phyloP scores from a whole-genome alignment of 2,329 filamentous ascomycete genomes.

The Fonsecaea monophora region DNA sequence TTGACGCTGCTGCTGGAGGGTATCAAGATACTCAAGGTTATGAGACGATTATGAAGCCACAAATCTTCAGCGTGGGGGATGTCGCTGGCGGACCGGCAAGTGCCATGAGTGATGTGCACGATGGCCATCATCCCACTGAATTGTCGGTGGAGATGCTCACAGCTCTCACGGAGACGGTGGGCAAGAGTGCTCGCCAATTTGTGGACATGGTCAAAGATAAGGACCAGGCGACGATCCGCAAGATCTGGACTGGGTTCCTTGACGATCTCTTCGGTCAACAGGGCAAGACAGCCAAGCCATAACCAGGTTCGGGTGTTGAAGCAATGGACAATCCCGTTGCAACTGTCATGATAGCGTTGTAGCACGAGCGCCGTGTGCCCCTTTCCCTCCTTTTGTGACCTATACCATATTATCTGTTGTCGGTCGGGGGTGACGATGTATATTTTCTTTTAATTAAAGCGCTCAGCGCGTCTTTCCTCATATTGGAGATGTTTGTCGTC shows the following conservation, averaged over 20 bases:
- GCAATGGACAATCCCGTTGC: background rate
- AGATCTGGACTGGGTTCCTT: slow-evolving; percentile 57
- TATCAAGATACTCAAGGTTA: slow-evolving; percentile 39
- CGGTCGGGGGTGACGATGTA: slow-evolving; percentile 7
- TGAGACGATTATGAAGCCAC: slow-evolving; percentile 59
- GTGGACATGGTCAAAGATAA: slow-evolving; percentile 49
- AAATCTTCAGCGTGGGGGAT: slow-evolving; percentile 57
- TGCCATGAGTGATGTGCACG: slow-evolving; percentile 64
- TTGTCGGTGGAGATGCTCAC: slow-evolving; percentile 59
- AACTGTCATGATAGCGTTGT: slow-evolving; percentile 16
- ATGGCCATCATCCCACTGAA: slow-evolving; percentile 60
- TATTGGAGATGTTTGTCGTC: slow-evolving; percentile 1
- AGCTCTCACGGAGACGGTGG: slow-evolving; percentile 60
- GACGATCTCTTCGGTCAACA: slow-evolving; percentile 57
- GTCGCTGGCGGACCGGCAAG: slow-evolving; percentile 52
- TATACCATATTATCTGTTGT: slow-evolving; percentile 17
- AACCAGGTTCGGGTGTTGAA: slow-evolving; percentile 5
- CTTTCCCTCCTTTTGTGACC: slow-evolving; percentile 12
- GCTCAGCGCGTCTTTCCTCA: slow-evolving; percentile 28
- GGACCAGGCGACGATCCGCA: slow-evolving; percentile 50
- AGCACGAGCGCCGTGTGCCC: slow-evolving; percentile 2
- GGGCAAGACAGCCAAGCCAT: slow-evolving; percentile 40
- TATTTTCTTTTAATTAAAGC: slow-evolving; percentile 21
- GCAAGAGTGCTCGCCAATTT: slow-evolving; percentile 48
- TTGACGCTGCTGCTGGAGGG: slow-evolving; percentile 40